A percentile compares a stretch with the other conserved stretches of the same genome.
Conservation (phyloP, 208 protist species). For the Trypanosoma avium region DNA sequence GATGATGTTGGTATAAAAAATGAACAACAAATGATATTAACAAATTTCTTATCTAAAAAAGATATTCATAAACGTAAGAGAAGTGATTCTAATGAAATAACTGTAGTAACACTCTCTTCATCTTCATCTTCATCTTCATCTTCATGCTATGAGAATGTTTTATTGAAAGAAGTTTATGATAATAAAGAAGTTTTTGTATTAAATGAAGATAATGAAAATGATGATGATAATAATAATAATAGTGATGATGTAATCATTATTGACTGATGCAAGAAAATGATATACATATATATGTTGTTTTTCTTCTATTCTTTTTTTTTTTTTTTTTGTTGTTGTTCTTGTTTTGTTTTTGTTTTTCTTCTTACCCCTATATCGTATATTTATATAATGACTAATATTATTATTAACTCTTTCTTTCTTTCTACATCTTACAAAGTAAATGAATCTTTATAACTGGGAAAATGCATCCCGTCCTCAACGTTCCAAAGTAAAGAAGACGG, state of each 20-base stretch:
- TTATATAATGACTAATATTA: not conserved
- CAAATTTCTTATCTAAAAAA: conserved; percentile 18
- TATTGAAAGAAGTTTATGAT: not conserved
- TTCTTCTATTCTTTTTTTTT: conserved; percentile 1
- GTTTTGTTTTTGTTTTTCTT: conserved; percentile 6
- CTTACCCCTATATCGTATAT: not conserved
- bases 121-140: conserved; percentile 2
- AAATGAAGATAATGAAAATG: too few relatives aligned
- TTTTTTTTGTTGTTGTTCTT: too few relatives aligned
- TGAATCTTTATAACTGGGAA: conserved; percentile 84
- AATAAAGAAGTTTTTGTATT: not conserved
- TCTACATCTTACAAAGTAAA: not conserved
- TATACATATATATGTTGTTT: not conserved
- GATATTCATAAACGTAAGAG: conserved; percentile 19
- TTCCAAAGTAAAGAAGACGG: conserved; percentile 80
- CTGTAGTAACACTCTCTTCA: conserved; percentile 17
- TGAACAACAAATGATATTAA: conserved; percentile 22
- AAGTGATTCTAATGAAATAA: conserved; percentile 3
- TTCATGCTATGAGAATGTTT: not conserved
- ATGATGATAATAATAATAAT: not conserved
- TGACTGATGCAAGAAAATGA: conserved; percentile 8
- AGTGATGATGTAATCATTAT: conserved; percentile 13
- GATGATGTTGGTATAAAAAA: not conserved
- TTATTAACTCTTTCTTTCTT: not conserved
- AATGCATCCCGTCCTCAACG: conserved; percentile 40